Base-by-base conservation (phyloP, 2,329 filamentous ascomycete species). In the Colletotrichum falcatum region DNA sequence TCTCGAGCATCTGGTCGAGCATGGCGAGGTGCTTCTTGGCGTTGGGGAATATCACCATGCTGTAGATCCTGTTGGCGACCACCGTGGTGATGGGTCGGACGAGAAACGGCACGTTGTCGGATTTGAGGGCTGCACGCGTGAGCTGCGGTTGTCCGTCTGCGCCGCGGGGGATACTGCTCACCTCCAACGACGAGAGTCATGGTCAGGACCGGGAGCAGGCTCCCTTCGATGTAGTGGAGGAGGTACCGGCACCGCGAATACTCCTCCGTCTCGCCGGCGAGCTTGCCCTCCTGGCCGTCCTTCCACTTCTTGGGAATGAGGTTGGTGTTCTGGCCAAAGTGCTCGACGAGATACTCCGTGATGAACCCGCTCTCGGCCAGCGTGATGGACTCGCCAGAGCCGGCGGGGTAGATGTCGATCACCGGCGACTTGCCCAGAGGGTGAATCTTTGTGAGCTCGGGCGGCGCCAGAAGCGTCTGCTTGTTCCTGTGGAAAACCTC, bases 381-480 rank as follows among this genome's bases (percentile, higher is more conserved):
- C 0, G 95, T 87, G 14, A 89, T 76, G 2, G 87, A 83, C 74
- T 87, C 78, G 7, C 64, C 75, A 4, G 76, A 76, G 28, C 79
- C 81, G 0, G 82, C 74, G 0, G 83, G 78, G n/a, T 81, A 82
- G 75, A 98, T 84, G 11, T 88, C 88, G 73, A 98, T 83, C 51
- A 95, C 83, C 0, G 95, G 95, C 1, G 94, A 94, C 79, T 97
- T 97, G 72, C 95, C 95, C 5, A 98, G 86, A 0, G 94, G 92
- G 77, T 97, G 94, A 46, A 97, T 82, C 73, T 93, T 86, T 77
- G 92, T 91, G 55, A 98, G 87, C 76, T 93, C 91, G 0, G 89
- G 84, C 4, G 94, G 93, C 1, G 95, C 95, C n/a, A 93, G 84
- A 75, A 84, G 87, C 65, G 91, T 87, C 67, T 83, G 77, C 65